A percentile compares a stretch with the other conserved stretches of the same genome.
These are phyloP conservation scores for Pochonia chlamydosporia DNA, from an alignment of 2,329 filamentous ascomycete species.

Conservation along the genomic window DNA sequence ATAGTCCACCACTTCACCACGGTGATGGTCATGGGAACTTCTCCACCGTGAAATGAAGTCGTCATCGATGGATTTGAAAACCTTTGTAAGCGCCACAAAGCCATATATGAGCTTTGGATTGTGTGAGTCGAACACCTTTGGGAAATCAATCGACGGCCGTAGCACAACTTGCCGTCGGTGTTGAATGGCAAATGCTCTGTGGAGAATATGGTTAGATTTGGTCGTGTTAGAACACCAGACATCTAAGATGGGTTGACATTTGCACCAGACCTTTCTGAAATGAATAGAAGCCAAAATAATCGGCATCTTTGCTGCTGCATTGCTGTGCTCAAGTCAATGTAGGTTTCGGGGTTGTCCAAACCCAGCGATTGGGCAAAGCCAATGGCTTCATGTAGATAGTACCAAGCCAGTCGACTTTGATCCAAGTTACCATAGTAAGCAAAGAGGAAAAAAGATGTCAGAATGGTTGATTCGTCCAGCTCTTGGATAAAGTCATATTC, in stretches of 20 bases:
- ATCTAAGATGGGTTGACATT: not conserved
- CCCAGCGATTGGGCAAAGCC: constrained; percentile 13
- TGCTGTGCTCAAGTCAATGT: constrained; percentile 7
- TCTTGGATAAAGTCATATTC: constrained; percentile 11
- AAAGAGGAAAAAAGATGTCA: constrained; percentile 17
- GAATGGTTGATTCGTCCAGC: constrained; percentile 14
- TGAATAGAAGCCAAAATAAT: constrained; percentile 17
- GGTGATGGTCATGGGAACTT: not conserved
- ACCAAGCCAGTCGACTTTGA: constrained; percentile 13
- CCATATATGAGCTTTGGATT: constrained; percentile 15
- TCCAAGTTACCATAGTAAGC: constrained; percentile 13
- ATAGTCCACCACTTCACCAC: not conserved
- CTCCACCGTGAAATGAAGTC: not conserved
- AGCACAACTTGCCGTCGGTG: constrained; percentile 12
- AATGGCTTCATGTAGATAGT: constrained; percentile 17
- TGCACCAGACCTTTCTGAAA: constrained; percentile 17
- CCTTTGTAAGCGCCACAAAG: constrained; percentile 12
- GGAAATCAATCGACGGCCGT: constrained; percentile 12
- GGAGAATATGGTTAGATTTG: not conserved
- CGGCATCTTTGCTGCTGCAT: constrained; percentile 11
- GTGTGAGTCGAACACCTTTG: constrained; percentile 13
- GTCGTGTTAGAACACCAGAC: not conserved
- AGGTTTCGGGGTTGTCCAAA: constrained; percentile 12
- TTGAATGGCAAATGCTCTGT: constrained; percentile 16
- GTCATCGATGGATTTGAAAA: constrained; percentile 15